Evolutionary conservation across 2,329 filamentous ascomycete genomes (phyloP).

Genomic region (Paracoccidioides brasiliensis): DNA sequence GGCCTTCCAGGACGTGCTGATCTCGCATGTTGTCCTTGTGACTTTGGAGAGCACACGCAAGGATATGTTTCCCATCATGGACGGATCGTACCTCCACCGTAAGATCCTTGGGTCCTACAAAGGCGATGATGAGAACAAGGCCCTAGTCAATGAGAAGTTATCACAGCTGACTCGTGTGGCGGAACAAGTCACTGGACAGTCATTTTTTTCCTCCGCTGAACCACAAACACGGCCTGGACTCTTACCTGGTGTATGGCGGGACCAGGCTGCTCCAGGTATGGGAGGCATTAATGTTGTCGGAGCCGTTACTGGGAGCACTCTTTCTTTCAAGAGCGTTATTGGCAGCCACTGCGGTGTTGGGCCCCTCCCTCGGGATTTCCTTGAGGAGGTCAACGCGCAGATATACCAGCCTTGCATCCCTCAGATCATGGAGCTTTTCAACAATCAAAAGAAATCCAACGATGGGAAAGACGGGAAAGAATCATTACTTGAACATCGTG

Average conservation of each 20-base stretch:
- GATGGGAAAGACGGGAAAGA: background rate
- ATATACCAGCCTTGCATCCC: slow-evolving; percentile 23
- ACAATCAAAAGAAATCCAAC: slow-evolving; percentile 12
- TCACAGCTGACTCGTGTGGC: slow-evolving; percentile 19
- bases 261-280: slow-evolving; percentile 15
- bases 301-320: slow-evolving; percentile 18
- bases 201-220: slow-evolving; percentile 6
- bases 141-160: slow-evolving; percentile 14
- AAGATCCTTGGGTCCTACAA: slow-evolving; percentile 15
- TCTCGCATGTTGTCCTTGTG: slow-evolving; percentile 21
- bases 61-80: slow-evolving; percentile 20
- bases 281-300: slow-evolving; percentile 21
- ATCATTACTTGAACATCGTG: slow-evolving; percentile 1
- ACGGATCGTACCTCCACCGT: slow-evolving; percentile 17
- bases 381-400: slow-evolving; percentile 17
- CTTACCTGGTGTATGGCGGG: slow-evolving; percentile 11
- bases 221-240: slow-evolving; percentile 3
- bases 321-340: slow-evolving; percentile 22
- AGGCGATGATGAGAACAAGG: slow-evolving; percentile 5
- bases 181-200: slow-evolving; percentile 20
- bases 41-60: slow-evolving; percentile 23
- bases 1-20: slow-evolving; percentile 16
- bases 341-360: slow-evolving; percentile 21
- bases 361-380: slow-evolving; percentile 20
- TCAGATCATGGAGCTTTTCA: slow-evolving; percentile 22